A percentile compares a stretch with the other conserved stretches of the same genome.
These are phyloP conservation scores for Pseudogymnoascus sp. DNA, from an alignment of 2,329 filamentous ascomycete genomes.

Conservation along the genomic window DNA sequence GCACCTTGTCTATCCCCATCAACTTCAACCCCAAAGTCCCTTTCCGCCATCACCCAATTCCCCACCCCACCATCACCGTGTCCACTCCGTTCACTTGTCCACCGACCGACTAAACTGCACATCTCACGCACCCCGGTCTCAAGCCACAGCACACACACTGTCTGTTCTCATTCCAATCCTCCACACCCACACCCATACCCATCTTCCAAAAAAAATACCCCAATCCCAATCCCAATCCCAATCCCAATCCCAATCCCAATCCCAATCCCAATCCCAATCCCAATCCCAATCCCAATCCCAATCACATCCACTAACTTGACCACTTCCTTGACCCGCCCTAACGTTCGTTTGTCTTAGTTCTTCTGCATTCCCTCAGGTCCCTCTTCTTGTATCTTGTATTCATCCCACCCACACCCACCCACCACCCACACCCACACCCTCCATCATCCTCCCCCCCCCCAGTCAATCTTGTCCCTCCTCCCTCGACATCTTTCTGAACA, in stretches of 20 bases:
- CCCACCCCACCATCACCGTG: neutral
- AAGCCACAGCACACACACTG: neutral
- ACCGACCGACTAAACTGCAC: neutral
- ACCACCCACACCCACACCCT: neutral
- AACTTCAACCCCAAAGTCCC: conserved; percentile 7
- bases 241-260: neutral
- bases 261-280: too few relatives aligned
- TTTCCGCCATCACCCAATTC: neutral
- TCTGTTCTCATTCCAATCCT: conserved; percentile 1
- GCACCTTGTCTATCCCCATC: conserved; percentile 6
- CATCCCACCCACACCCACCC: neutral
- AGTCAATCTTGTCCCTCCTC: conserved; percentile 10
- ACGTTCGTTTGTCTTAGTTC: conserved; percentile 4
- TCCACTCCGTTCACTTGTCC: neutral
- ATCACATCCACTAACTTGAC: conserved; percentile 4
- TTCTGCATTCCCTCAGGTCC: neutral
- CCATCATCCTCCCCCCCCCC: neutral
- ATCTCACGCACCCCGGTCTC: neutral
- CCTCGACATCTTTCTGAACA: conserved; percentile 20
- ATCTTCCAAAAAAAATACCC: neutral
- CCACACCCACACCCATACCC: neutral
- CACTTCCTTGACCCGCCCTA: conserved; percentile 3
- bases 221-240: neutral
- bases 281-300: neutral
- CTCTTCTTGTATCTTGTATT: neutral